Base-by-base conservation (phyloP, 2,329 filamentous ascomycete species). In the Alternaria metachromatica region DNA sequence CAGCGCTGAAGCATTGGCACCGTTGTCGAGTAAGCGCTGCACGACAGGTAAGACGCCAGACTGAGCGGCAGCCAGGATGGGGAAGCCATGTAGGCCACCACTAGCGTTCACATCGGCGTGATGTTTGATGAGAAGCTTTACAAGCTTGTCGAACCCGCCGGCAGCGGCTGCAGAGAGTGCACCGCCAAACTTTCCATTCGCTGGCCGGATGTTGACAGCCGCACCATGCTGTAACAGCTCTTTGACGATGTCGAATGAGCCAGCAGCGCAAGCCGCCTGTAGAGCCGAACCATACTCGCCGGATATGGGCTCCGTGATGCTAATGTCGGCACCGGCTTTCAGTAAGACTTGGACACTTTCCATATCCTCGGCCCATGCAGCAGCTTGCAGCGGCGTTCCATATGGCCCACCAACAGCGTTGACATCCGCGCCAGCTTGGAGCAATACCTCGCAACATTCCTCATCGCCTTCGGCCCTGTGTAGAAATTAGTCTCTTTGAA, bases 211-310 rank as follows among this genome's bases (percentile, higher is more conserved):
- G 25, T 75, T 69, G 8, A 72, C 60, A 13, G 67, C 58, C 2
- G 70, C 71, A 20, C 62, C 64, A 44, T 66, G 46, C 20, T 72
- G 48, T 4, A 75, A 41, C 10, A 75, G 57, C 33, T 63, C 37
- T 11, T 46, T 30, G 2, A 73, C 64, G 18, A 69, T 65, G 8
- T 67, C 55, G 15, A 60, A 21, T 41, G 66, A 60, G 2, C 66
- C 70, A n/a, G 45, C 63, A 20, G 59, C 56, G 25, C 63, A 67
- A 11, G 72, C 72, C 3, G 72, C 71, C 55, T 72, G 69, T 18
- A 75, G 60, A 10, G 72, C 64, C 23, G 67, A 69, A 10, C 72
- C 70, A 44, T 68, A 71, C 15, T 63, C 61, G 6, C 71, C 72
- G 11, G 63, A 56, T 15, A 65, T 23, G 50, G 45, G 45, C 41